A percentile compares a stretch with the other conserved stretches of the same genome.
These are phyloP conservation scores for Alternaria sp. DNA, from an alignment of 2,329 filamentous ascomycete species.

Conservation along the genomic window DNA sequence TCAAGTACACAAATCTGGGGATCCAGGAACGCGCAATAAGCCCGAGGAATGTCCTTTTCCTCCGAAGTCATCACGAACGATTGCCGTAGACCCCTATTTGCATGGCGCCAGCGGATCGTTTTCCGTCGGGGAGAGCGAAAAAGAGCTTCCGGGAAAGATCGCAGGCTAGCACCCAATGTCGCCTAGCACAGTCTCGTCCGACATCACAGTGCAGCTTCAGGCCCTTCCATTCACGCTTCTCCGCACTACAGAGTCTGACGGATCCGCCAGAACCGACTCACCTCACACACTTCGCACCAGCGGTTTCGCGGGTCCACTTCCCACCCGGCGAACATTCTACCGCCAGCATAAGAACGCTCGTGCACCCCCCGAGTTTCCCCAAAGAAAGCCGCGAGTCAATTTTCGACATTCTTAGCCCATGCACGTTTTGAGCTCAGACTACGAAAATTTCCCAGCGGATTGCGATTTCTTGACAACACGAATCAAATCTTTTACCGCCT, in stretches of 20 bases:
- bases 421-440: slow-evolving; percentile 18
- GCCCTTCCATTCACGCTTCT: slow-evolving; percentile 20
- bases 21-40: neutral
- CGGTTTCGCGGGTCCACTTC: slow-evolving; percentile 12
- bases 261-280: slow-evolving; percentile 20
- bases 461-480: slow-evolving; percentile 27
- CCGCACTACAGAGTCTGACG: slow-evolving; percentile 21
- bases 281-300: slow-evolving; percentile 7
- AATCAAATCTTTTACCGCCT: slow-evolving; percentile 22
- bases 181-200: slow-evolving; percentile 14
- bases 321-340: slow-evolving; percentile 15
- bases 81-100: slow-evolving; percentile 15
- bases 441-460: slow-evolving; percentile 20
- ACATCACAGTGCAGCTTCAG: slow-evolving; percentile 27
- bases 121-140: slow-evolving; percentile 26
- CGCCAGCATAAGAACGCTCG: slow-evolving; percentile 29
- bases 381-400: slow-evolving; percentile 17
- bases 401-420: slow-evolving; percentile 8
- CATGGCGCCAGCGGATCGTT: slow-evolving; percentile 15
- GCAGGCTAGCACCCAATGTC: slow-evolving; percentile 2
- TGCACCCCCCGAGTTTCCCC: slow-evolving; percentile 22
- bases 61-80: slow-evolving; percentile 27
- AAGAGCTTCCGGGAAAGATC: slow-evolving; percentile 10
- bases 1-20: slow-evolving; percentile 1
- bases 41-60: slow-evolving; percentile 28